phyloP scores from a whole-genome alignment of 2,329 filamentous ascomycete genomes.

The Ambrosiella xylebori region DNA sequence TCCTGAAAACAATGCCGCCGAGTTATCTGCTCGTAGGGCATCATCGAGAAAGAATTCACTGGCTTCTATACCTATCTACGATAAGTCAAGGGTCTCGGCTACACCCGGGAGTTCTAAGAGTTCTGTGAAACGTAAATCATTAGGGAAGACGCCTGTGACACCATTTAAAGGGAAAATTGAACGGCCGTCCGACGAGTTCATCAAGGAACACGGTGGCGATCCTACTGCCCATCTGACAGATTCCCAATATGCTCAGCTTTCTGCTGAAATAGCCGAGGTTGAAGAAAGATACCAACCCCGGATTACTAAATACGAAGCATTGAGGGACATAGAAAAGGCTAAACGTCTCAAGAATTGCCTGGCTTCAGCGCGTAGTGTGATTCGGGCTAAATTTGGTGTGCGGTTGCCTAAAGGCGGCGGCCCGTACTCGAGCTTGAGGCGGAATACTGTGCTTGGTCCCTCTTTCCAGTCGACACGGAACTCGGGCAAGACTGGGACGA shows the following conservation, averaged over 20 bases:
- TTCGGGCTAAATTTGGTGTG: constrained; percentile 41
- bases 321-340: constrained; percentile 18
- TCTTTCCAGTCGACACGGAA: too few species aligned
- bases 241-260: not conserved
- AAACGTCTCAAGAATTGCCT: constrained; percentile 33
- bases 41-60: too few species aligned
- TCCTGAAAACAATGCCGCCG: not conserved
- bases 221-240: constrained; percentile 2
- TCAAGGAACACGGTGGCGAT: not conserved
- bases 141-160: not conserved
- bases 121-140: too few species aligned
- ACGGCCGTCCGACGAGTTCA: not conserved
- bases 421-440: constrained; percentile 14
- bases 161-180: not conserved
- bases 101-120: too few species aligned
- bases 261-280: not conserved
- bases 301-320: not conserved
- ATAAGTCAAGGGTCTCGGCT: too few species aligned
- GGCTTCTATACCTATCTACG: too few species aligned
- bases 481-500: not conserved
- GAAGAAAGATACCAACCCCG: not conserved
- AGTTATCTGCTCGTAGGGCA: too few species aligned
- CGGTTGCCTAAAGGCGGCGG: constrained; percentile 20
- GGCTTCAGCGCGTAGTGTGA: constrained; percentile 37
- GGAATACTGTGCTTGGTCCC: too few species aligned